Evolutionary conservation across 192 early-diverging fungal species (phyloP).

Genomic region (Coemansia sp.): DNA sequence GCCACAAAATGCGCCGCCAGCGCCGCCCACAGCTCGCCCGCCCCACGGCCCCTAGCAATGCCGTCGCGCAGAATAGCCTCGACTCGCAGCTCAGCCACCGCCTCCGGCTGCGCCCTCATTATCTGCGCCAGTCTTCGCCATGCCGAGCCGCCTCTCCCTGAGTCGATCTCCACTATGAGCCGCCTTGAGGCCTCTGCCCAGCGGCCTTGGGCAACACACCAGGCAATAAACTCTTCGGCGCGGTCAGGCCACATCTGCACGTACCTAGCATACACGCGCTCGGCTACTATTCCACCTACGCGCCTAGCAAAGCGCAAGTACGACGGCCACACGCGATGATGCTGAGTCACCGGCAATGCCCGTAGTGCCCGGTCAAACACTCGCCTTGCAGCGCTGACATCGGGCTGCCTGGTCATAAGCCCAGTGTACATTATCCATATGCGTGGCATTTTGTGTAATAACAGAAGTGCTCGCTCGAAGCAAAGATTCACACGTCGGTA

Average conservation of each 20-base stretch:
- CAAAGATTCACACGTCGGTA: constrained; percentile 71
- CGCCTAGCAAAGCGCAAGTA: constrained; percentile 81
- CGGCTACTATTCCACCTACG: constrained; percentile 80
- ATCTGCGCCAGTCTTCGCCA: constrained; percentile 89
- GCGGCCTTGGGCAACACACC: constrained; percentile 64
- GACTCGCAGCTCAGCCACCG: constrained; percentile 50
- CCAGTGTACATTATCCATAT: constrained; percentile 85
- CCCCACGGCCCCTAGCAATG: constrained; percentile 86
- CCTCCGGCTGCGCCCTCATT: constrained; percentile 68
- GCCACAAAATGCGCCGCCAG: constrained; percentile 84
- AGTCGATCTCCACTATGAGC: constrained; percentile 73
- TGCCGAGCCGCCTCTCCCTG: constrained; percentile 54
- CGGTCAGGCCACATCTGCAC: constrained; percentile 82
- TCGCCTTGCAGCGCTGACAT: constrained; percentile 72
- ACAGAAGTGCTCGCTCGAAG: constrained; percentile 87
- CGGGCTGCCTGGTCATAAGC: constrained; percentile 69
- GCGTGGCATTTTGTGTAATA: constrained; percentile 94
- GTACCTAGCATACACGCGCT: constrained; percentile 81
- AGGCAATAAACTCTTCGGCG: constrained; percentile 74
- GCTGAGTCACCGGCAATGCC: constrained; percentile 92
- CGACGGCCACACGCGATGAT: constrained; percentile 82
- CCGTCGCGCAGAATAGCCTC: constrained; percentile 86
- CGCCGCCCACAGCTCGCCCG: constrained; percentile 86
- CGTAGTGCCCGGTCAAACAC: constrained; percentile 90
- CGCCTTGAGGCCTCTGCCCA: constrained; percentile 80